phyloP scores from a whole-genome alignment of 805 yeast species.

The Blastobotrys mokoenaii region DNA sequence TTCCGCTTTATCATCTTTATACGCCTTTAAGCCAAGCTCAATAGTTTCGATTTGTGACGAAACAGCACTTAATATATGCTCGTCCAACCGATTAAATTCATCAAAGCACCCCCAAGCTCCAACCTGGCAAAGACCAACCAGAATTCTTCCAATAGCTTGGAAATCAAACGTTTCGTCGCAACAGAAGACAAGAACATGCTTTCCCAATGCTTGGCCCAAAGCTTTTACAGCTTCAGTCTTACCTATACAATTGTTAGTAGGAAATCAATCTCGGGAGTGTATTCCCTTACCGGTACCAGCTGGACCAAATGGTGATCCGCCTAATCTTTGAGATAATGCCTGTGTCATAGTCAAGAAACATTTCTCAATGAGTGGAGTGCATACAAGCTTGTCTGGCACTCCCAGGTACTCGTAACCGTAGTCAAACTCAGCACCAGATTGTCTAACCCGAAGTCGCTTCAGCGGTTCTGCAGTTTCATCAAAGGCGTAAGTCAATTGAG shows the following conservation, averaged over 20 bases:
- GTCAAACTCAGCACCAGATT: conserved; percentile 39
- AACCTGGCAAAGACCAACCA: conserved; percentile 69
- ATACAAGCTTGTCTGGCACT: conserved; percentile 59
- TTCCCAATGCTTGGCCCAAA: conserved; percentile 69
- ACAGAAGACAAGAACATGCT: conserved; percentile 75
- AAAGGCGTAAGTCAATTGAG: conserved; percentile 44
- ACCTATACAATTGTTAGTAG: conserved; percentile 2
- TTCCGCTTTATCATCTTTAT: conserved; percentile 2
- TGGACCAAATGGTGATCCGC: conserved; percentile 93
- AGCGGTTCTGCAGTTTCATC: conserved; percentile 25
- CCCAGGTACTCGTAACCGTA: conserved; percentile 87
- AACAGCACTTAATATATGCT: conserved; percentile 68
- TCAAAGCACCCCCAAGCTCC: conserved; percentile 97
- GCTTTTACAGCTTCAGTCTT: conserved; percentile 89
- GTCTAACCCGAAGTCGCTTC: conserved; percentile 38
- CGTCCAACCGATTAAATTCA: conserved; percentile 78
- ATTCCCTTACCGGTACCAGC: conserved; percentile 74
- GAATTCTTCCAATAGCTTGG: conserved; percentile 65
- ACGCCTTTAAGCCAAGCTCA: conserved; percentile 41
- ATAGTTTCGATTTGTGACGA: conserved; percentile 72
- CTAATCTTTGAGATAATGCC: conserved; percentile 63
- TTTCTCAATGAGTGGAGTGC: conserved; percentile 61
- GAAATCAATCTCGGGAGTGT: background rate
- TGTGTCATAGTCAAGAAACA: conserved; percentile 64
- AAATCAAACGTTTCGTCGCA: conserved; percentile 88